Base-by-base conservation (phyloP, 768 basidiomycete species). In the Suillus variegatus region DNA sequence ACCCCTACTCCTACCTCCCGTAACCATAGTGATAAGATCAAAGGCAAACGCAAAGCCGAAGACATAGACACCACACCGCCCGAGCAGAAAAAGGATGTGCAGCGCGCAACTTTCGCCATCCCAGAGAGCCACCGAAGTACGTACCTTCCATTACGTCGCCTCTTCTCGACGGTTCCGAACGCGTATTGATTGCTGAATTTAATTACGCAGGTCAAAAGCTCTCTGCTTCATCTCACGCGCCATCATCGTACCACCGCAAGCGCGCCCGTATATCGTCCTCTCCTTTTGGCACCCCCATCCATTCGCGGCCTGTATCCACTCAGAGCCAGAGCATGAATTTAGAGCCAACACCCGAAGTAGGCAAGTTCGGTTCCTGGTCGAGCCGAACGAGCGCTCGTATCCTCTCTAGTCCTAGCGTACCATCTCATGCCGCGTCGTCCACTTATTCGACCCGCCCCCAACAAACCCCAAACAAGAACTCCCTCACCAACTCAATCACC, bases 241-340 rank as follows among this genome's bases (percentile, higher is more conserved):
- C 92, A 0, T 91, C 91, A 2, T 90, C 90, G 6, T 92, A 85
- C 70, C 84, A 86, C 67, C 86, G 86, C 67, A 93, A 93, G 74
- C 86, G 91, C 65, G 87, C 87, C 12, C 84, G 87, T 36, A 73
- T 91, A 44, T 74, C 74, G 1, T 68, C 76, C 0, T 76, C 81
- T 16, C 78, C 80, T 4, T 69, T 76, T 22, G 67, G 74, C 38
- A 76, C 76, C 4, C 76, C 76, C 22, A 63, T 62, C 16, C 77
- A 75, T 60, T 78, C 76, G 25, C 74, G 76, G 55, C 68, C 77
- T 10, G 25, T 72, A 10, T 77, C 76, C 14, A 28, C 72, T 28
- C 73, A 74, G 60, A 9, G 56, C 56, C 56, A 57, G 8, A 28
- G 40, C 3, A 4, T 25, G 25, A 60, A 28, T 25, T 60, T 28